Evolutionary conservation across 225 moss, liverwort and hornwort species (phyloP).

Genomic region (Bryoerythrophyllum caledonicum): DNA sequence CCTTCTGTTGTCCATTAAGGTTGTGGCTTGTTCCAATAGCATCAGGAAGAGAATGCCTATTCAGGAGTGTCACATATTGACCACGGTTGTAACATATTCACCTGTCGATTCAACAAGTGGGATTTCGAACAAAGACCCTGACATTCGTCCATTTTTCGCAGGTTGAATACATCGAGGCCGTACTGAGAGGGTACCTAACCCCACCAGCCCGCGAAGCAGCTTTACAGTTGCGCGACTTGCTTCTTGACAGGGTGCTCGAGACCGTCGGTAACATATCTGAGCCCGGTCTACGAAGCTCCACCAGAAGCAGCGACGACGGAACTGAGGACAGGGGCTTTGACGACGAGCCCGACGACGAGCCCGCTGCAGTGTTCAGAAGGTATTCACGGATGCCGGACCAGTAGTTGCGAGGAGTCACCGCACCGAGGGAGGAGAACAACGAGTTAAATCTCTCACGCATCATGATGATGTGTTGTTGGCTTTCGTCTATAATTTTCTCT

Average conservation of each 20-base stretch:
- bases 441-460: too few relatives aligned
- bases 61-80: background rate
- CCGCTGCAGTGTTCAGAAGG: background rate
- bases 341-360: background rate
- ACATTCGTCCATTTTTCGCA: conserved; percentile 22
- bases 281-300: conserved; percentile 49
- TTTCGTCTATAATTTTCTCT: too few relatives aligned
- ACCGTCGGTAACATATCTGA: conserved; percentile 67
- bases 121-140: conserved; percentile 1
- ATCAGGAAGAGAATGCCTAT: conserved; percentile 2
- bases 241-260: conserved; percentile 78
- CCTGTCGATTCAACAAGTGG: conserved; percentile 1
- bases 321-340: conserved; percentile 59
- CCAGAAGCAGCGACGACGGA: conserved; percentile 71
- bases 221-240: conserved; percentile 70
- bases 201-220: conserved; percentile 72
- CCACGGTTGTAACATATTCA: too few relatives aligned
- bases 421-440: conserved; percentile 13
- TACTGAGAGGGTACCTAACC: conserved; percentile 71
- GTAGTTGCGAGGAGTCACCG: conserved; percentile 22
- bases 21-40: conserved; percentile 1
- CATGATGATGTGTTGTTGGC: too few relatives aligned
- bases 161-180: conserved; percentile 93
- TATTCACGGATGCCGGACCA: background rate
- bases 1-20: conserved; percentile 7